Base-by-base conservation (phyloP, 192 early-diverging fungal species). In the Chytriomyces sp. region DNA sequence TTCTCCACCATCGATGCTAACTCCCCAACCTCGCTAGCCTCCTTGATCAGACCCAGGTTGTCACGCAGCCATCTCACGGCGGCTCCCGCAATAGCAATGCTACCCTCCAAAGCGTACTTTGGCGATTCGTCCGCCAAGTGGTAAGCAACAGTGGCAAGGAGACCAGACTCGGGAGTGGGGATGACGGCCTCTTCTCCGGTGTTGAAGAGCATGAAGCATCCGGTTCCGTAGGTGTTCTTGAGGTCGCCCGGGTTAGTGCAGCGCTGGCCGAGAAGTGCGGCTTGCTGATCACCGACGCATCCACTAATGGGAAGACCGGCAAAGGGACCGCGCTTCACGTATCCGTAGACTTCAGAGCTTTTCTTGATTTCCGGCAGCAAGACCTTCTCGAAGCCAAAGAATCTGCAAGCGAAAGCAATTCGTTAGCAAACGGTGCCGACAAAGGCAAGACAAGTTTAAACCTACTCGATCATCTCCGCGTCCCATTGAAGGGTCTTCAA, bases 181-280 rank as follows among this genome's bases (percentile, higher is more conserved):
- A 88, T 77, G 54, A 95, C 90, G 28, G 88, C 86, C 25, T 85
- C 75, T 2, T 76, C 59, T 36, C 95, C 95, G 19, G 93, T 94
- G 86, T 98, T 96, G 83, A 92, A 94, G 56, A 98, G 81, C 93
- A 96, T 94, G 79, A 98, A 98, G 81, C 93, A 95, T 34, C 94
- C 95, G 31, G 95, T 98, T 41, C 95, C 94, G 81, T 96, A 96
- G 8, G 95, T 98, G 83, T 94, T 98, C 84, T 98, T 98, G 62
- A 91, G 89, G 76, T 93, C 89, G 3, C 95, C 95, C 3, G 88
- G 80, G 52, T 87, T 74, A 74, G 94, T 93, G 80, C 95, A 98
- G 66, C 89, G 88, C 77, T 98, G 95, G n/a, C 95, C 95, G 31
- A 98, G 93, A 39, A 94, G 84, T 22, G 95, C 95, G 14, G 93